Evolutionary conservation across 1,284 basidiomycete genomes (phyloP), one percentile per base, ranked within the genome.

Genomic region (Ceratobasidium sp.): DNA sequence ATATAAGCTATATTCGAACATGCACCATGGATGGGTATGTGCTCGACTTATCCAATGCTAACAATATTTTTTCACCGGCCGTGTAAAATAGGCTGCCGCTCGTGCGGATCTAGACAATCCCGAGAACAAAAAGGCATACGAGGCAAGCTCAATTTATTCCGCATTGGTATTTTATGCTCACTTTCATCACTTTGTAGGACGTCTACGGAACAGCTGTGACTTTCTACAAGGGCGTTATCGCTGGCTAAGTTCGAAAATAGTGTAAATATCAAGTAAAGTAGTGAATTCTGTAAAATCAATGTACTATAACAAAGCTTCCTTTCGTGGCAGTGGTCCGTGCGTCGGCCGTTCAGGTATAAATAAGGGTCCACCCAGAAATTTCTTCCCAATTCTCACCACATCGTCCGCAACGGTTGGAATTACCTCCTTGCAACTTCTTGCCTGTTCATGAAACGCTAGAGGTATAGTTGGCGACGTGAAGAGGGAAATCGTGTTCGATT

Each of bases 121-220:
- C 36, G 84, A 87, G 71, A 89, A 88, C 78, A 82, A 82, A 73
- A 84, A 84, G 76, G 83, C 86, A 81, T 89, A 78, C 75, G 83
- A 87, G 74, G 86, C 56, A 16, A 47, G 30, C 36, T 7, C 30
- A 5, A 39, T 1, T 54, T 42, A 2, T n/a, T 33, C 11, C 5
- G 8, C 27, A 36, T 25, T 1, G 4, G 14, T 21, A 5, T 23
- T 41, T 2, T n/a, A 13, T 44, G 27, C 36, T 64, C 16, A 44
- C 30, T 5, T 19, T 27, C 7, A 6, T 21, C 4, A 7, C 11
- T 39, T 19, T 39, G 7, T 25, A 68, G 64, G 64, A 68, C 23
- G 64, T 68, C 25, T 68, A 68, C 27, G 64, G 64, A 16, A 68
- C 53, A 13, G 56, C 41, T 16, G 64, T 68, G 13, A 57, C 53